A percentile compares a stretch with the other conserved stretches of the same genome.
phyloP scores from a whole-genome alignment of 208 protist genomes.

The Wallacemonas sp. region DNA sequence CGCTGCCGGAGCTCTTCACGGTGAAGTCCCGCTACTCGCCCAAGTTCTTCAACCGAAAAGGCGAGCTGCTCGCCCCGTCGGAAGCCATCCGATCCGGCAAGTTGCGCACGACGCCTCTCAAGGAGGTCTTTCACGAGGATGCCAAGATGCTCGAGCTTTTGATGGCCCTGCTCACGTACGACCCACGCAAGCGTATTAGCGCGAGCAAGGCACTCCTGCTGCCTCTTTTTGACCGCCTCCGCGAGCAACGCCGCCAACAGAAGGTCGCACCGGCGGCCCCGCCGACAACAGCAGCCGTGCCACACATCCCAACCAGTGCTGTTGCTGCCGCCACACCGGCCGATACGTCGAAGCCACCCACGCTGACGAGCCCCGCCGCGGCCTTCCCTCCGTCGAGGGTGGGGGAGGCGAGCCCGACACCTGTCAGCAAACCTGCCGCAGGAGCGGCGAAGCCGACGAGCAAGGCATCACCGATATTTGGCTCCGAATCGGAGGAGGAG shows the following conservation, averaged over 20 bases:
- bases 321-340: neutral
- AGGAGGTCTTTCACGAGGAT: conserved; percentile 57
- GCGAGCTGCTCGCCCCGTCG: conserved; percentile 45
- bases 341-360: neutral
- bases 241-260: neutral
- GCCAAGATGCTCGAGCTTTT: conserved; percentile 64
- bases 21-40: conserved; percentile 39
- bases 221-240: conserved; percentile 59
- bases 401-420: too few relatives aligned
- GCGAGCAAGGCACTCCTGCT: conserved; percentile 65
- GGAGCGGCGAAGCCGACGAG: neutral
- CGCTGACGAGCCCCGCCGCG: neutral
- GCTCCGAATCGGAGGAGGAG: conserved; percentile 7
- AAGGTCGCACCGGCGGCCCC: neutral
- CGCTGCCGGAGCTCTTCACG: conserved; percentile 57
- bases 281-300: neutral
- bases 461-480: neutral
- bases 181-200: conserved; percentile 72
- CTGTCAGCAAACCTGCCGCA: too few relatives aligned
- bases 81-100: conserved; percentile 44
- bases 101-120: conserved; percentile 36
- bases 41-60: conserved; percentile 59
- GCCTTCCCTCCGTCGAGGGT: neutral
- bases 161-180: conserved; percentile 56
- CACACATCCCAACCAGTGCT: too few relatives aligned